Evolutionary conservation across 192 early-diverging fungal species (phyloP), one percentile per base, ranked within the genome.

Genomic region (Dimargaris xerosporica): DNA sequence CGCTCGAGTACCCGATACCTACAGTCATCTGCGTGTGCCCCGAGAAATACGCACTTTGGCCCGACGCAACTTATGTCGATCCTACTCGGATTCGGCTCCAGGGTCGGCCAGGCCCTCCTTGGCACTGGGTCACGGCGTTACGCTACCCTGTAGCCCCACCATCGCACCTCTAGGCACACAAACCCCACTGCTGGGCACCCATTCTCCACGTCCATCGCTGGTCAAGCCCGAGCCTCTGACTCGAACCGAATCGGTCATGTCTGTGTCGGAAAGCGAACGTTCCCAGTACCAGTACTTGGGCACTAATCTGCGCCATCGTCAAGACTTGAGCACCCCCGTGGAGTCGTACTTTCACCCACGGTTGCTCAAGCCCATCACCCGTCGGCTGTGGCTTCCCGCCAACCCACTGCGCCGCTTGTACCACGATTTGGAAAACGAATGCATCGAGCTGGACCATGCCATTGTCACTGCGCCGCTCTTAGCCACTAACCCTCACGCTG

Each of bases 381-480:
- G 56, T 9, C 56, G 56, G 2, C 42, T 59, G 56, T 59, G 56
- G 56, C 34, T 59, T 29, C 56, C 56, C 28, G 26, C 30, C 42
- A 59, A 59, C 42, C 56, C 56, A 19, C 56, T 59, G 12, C 56
- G 34, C 17, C 56, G 56, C 17, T 31, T 59, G 56, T 59, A 59
- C 56, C 29, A 59, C 4, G 29, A 59, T 44, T 29, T 59, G 56
- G 56, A 59, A 42, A 16, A 17, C 1, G 56, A 59, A 42, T 59
- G 56, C 56, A 29, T 59, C 39, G 56, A 59, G 42, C 30, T 59
- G 11, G 56, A 59, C 30, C 2, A 19, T 19, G 56, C 56, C 19
- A 34, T 59, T 25, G 56, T 59, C 56, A 59, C 56, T 31, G 56
- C 56, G 11, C 28, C 56, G 5, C 42, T 59, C 13, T 39, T 59